A percentile compares a stretch with the other conserved stretches of the same genome.
phyloP scores from a whole-genome alignment of 805 yeast species.

The Wickerhamiella vanderwaltii region DNA sequence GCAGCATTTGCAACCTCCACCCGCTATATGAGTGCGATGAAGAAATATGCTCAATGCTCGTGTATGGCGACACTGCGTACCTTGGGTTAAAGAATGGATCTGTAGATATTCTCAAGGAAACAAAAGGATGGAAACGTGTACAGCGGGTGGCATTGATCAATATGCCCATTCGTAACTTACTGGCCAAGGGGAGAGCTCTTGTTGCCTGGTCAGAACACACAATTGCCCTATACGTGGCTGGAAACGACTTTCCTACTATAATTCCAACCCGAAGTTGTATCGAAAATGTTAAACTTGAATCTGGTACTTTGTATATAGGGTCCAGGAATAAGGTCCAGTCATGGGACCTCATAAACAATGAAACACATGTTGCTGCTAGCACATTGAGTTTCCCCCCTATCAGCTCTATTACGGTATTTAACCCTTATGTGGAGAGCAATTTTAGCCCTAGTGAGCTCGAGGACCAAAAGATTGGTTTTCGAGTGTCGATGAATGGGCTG shows the following conservation, averaged over 20 bases:
- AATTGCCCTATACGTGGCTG: not conserved
- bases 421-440: not conserved
- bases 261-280: not conserved
- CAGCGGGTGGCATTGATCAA: not conserved
- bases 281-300: not conserved
- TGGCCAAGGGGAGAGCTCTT: not conserved
- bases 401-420: not conserved
- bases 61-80: not conserved
- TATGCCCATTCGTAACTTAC: not conserved
- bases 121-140: not conserved
- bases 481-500: not conserved
- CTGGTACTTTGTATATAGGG: not conserved
- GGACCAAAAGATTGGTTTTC: not conserved
- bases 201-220: not conserved
- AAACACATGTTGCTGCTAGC: not conserved
- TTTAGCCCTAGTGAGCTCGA: not conserved
- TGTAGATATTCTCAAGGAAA: not conserved
- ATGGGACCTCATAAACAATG: not conserved
- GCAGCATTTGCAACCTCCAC: not conserved
- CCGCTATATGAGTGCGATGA: not conserved
- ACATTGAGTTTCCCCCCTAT: not conserved
- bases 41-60: not conserved
- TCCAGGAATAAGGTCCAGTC: not conserved
- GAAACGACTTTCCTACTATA: not conserved
- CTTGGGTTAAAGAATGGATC: slow-evolving; percentile 11